Evolutionary conservation across 2,329 filamentous ascomycete species (phyloP), one percentile per base, ranked within the genome.

Genomic region (Aspergillus oerlinghausenensis): DNA sequence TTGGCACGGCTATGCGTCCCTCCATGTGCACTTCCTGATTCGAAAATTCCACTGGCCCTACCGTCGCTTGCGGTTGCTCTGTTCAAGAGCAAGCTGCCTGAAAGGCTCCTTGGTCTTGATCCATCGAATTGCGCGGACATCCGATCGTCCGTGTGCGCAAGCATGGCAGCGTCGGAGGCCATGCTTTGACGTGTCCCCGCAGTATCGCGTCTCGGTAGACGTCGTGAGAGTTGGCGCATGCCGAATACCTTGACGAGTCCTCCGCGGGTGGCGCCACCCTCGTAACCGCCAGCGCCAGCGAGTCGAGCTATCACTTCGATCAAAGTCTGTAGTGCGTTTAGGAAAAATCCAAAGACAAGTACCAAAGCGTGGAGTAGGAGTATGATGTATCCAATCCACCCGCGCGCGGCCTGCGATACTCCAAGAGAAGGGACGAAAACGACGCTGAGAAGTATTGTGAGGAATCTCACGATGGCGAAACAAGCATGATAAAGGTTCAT

Each of bases 401-500:
- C 92, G 71, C 92, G 95, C 1, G 89, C 79, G 0, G 88, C 85
- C 67, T 95, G 88, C 0, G 84, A 83, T 4, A 97, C 87, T 23
- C 86, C 87, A 3, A 99, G 81, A 1, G 88, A 88, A 1, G 93
- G 91, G 11, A 92, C 85, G 71, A 99, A 99, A 1, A 92, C 81
- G 35, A 92, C 84, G 79, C 89, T 91, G 54, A 93, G 77, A 54
- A 93, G 78, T 49, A 92, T 82, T 0, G 88, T 88, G 50, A 90
- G 75, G 32, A 97, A 87, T 35, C 94, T 86, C 14, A 96, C 79
- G 2, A 82, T 77, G 0, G 92, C 85, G 73, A 97, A 96, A 60
- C 92, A 85, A 1, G 88, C 90, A 67, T 97, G 92, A 64, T 97
- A 97, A 9, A 90, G 85, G 70, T 97, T 97, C 94, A 99, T 99